These are phyloP conservation scores for Talaromyces sp. DNA, from an alignment of 2,329 filamentous ascomycete genomes.

Conservation along the genomic window DNA sequence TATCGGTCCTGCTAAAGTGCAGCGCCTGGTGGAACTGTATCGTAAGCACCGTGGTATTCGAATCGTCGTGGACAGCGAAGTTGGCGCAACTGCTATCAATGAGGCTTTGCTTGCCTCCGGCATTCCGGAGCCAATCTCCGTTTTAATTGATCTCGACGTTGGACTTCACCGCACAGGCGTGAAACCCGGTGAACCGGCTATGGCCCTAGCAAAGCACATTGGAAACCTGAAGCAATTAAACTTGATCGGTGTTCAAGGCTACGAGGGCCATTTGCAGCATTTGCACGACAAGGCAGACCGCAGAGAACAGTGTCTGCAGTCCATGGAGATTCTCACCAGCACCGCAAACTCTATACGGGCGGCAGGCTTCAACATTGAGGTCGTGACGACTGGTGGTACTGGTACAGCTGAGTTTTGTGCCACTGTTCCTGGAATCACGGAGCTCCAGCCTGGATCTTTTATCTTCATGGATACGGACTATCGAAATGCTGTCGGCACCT, in stretches of 20 bases:
- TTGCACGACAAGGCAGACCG: constrained; percentile 50
- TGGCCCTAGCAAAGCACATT: constrained; percentile 46
- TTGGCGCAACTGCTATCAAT: constrained; percentile 51
- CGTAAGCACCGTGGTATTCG: constrained; percentile 41
- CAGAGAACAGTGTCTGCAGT: constrained; percentile 47
- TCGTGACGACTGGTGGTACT: constrained; percentile 57
- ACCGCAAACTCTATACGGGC: constrained; percentile 48
- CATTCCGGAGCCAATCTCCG: constrained; percentile 42
- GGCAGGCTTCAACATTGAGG: constrained; percentile 49
- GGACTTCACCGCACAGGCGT: constrained; percentile 56
- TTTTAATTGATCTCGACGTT: constrained; percentile 55
- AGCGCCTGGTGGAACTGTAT: constrained; percentile 50
- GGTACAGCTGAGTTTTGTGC: constrained; percentile 59
- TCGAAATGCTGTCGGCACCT: constrained; percentile 54
- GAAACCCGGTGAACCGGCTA: constrained; percentile 45
- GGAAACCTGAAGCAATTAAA: constrained; percentile 40
- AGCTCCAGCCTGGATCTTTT: constrained; percentile 59
- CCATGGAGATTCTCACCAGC: constrained; percentile 49
- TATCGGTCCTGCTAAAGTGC: constrained; percentile 51
- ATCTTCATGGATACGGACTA: constrained; percentile 63
- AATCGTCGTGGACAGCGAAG: constrained; percentile 54
- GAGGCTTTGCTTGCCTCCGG: constrained; percentile 42
- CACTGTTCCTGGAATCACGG: constrained; percentile 54
- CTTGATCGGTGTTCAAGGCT: constrained; percentile 56
- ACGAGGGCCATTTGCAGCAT: constrained; percentile 59